Percentiles rank a stretch among this genome's conserved stretches.
These are phyloP conservation scores for Conringia planisiliqua DNA, from an alignment of 345 rosid species.

Conservation along the genomic window DNA sequence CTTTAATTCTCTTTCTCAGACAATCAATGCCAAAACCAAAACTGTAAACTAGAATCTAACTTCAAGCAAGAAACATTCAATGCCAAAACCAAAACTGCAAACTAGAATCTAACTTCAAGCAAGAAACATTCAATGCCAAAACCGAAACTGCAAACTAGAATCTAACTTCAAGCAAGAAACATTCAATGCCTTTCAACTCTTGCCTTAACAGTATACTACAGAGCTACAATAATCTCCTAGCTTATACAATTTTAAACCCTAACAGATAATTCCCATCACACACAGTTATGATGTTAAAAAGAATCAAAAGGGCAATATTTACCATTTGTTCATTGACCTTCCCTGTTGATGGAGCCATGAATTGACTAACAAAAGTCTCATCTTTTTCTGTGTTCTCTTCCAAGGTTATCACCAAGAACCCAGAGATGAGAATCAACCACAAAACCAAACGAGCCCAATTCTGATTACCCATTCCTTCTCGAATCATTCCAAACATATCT, in stretches of 20 bases:
- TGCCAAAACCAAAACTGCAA: neutral
- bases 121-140: neutral
- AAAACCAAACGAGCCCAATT: constrained; percentile 22
- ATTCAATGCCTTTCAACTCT: neutral
- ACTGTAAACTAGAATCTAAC: neutral
- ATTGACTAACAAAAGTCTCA: constrained; percentile 39
- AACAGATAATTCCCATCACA: neutral
- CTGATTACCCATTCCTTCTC: constrained; percentile 36
- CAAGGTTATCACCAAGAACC: constrained; percentile 37
- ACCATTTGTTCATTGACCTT: constrained; percentile 55
- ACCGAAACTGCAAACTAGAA: neutral
- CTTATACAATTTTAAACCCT: neutral
- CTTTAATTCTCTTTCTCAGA: constrained; percentile 10
- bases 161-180: neutral
- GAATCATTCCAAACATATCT: constrained; percentile 25
- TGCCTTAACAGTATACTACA: neutral
- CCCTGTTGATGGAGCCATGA: constrained; percentile 49
- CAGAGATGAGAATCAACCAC: constrained; percentile 39
- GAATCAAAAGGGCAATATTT: constrained; percentile 20
- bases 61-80: neutral
- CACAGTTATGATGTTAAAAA: neutral
- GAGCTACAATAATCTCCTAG: constrained; percentile 4
- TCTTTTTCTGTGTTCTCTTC: constrained; percentile 38
- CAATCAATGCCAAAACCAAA: neutral
- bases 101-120: neutral